Evolutionary conservation across 306 rosid species (phyloP), one percentile per base, ranked within the genome.

Genomic region (Quercus robur): DNA sequence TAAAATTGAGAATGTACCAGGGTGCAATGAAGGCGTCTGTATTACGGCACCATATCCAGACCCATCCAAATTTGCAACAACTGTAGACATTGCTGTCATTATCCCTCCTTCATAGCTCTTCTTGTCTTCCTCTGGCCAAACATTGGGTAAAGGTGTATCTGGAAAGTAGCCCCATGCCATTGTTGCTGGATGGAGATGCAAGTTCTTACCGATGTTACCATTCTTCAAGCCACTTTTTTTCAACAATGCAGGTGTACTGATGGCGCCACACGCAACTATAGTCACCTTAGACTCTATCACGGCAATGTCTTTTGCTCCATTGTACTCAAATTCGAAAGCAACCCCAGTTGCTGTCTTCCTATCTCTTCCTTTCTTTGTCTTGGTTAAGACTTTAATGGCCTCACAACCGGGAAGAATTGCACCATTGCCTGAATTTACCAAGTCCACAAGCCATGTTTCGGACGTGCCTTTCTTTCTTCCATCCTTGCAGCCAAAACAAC

Each of bases 151-250:
- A 15, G 84, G 57, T 70, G 79, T 46, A 28, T 89, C 93, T 2
- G 97, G 98, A 33, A 94, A 94, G 73, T 92, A 82, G 13, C 98
- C 98, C 96, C 97, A 94, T 2, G 96, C 92, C 98, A 94, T 92
- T 80, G 85, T 61, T 51, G 90, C 97, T 5, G 96, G 97, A 84
- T 94, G 98, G 52, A 92, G 91, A 85, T 89, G 97, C 88, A 92
- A 88, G 80, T 91, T 23, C 77, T 76, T 89, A 25, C 98, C 98
- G 61, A 92, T 92, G 81, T 89, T 88, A 2, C 71, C 71, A 64
- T 92, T 94, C 84, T 75, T 87, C 66, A 94, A 82, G 20, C 94
- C 94, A 28, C 98, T 94, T 73, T 61, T 84, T 75, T 82, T 92
- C 46, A 94, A 82, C 21, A 94, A 77, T 51, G 74, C 66, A 3